Evolutionary conservation across 2,329 filamentous ascomycete genomes (phyloP), one percentile per base, ranked within the genome.

Genomic region (Paecilomyces fulvus): DNA sequence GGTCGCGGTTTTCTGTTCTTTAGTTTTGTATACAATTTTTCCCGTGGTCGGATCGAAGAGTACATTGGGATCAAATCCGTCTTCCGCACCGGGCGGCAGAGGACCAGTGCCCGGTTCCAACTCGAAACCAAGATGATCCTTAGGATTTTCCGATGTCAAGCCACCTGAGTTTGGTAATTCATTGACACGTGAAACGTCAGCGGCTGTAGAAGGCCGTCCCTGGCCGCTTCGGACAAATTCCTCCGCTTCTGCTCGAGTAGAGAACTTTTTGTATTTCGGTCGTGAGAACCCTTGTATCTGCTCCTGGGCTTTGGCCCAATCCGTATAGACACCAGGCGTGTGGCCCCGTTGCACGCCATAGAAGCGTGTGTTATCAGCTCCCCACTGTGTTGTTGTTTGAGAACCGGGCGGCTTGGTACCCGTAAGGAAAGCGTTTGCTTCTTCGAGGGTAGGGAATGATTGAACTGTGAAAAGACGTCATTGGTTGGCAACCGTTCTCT

Each of bases 401-500:
- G 61, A 60, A 14, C 64, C 55, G 14, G 69, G 69, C 7, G 71
- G 71, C 56, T 80, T 79, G 61, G 80, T 80, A 51, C 89, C 88
- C 1, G 80, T 83, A 25, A 90, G 79, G 68, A 89, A 96, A 1
- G 83, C 84, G 65, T 88, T 82, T n/a, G 92, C 92, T 58, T 96
- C 90, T 60, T 85, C 81, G 57, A 80, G 77, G 0, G 81, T 84
- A 9, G 79, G 75, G 68, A 96, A 96, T 1, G 88, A 90, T 75
- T 94, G 92, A 77, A 88, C 90, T 94, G 59, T 20, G 49, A 33
- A 14, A 8, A 21, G n/a, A 30, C 33, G 25, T 14, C n/a, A 9
- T 43, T 30, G 17, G 52, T 52, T 25, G 56, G 48, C 51, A n/a
- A 23, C 8, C 3, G n/a, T 48, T 10, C 33, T 46, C 11, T 6